Evolutionary conservation across 1,284 basidiomycete genomes (phyloP).

Genomic region (Heterobasidion occidentale): DNA sequence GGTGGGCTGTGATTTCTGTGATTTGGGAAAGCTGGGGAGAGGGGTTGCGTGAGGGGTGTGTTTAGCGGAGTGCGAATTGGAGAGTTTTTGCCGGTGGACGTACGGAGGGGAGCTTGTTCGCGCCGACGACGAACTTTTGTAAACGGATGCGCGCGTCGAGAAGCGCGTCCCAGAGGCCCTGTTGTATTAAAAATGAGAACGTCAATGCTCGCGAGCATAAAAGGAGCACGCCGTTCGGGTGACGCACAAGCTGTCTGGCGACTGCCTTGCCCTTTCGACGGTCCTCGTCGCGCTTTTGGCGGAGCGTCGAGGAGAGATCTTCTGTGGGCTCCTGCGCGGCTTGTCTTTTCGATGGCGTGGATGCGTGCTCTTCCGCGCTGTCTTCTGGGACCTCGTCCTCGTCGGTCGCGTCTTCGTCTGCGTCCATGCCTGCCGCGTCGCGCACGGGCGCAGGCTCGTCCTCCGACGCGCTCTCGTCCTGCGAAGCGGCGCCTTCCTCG

Average conservation of each 20-base stretch:
- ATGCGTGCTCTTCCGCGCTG: constrained; percentile 8
- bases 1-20: constrained; percentile 12
- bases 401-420: constrained; percentile 17
- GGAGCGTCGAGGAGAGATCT: constrained; percentile 46
- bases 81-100: constrained; percentile 14
- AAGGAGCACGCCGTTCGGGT: neutral
- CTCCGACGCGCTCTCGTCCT: constrained; percentile 14
- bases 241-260: constrained; percentile 69
- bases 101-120: constrained; percentile 55
- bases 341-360: constrained; percentile 15
- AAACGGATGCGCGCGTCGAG: constrained; percentile 84
- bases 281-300: constrained; percentile 56
- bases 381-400: neutral
- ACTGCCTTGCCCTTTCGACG: constrained; percentile 76
- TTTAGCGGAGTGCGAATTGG: constrained; percentile 4
- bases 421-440: constrained; percentile 20
- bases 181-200: neutral
- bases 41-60: neutral
- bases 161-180: constrained; percentile 81
- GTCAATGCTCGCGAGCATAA: neutral
- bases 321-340: constrained; percentile 26
- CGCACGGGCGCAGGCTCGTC: constrained; percentile 11
- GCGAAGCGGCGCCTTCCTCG: constrained; percentile 14
- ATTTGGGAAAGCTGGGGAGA: constrained; percentile 25
- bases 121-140: constrained; percentile 68